A percentile compares a stretch with the other conserved stretches of the same genome.
Evolutionary conservation across 2,329 filamentous ascomycete genomes (phyloP).

Genomic region (Alternaria alternata): DNA sequence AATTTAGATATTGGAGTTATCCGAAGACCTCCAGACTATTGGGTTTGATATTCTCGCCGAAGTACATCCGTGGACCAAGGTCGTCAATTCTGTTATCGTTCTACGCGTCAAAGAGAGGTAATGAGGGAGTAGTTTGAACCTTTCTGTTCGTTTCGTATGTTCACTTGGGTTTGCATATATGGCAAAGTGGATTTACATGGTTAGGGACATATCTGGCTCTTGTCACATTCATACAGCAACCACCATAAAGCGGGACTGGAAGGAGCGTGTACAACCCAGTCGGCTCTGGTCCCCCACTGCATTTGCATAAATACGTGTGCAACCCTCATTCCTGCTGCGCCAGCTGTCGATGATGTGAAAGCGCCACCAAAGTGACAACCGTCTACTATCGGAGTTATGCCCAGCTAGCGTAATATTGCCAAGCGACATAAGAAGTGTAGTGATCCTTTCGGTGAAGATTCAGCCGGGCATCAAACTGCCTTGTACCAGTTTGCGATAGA

Average conservation of each 20-base stretch:
- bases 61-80: conserved; percentile 59
- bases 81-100: conserved; percentile 62
- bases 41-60: conserved; percentile 54
- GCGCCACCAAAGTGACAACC: background rate
- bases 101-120: conserved; percentile 31
- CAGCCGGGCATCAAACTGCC: background rate
- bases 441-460: background rate
- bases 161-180: background rate
- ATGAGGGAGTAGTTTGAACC: background rate
- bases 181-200: background rate
- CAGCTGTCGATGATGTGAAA: background rate
- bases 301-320: background rate
- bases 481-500: background rate
- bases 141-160: background rate
- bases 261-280: too few relatives aligned
- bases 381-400: background rate
- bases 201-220: background rate
- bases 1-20: conserved; percentile 52
- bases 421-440: background rate
- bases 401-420: background rate
- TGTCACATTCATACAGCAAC: too few relatives aligned
- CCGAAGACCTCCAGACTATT: conserved; percentile 36
- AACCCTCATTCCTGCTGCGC: background rate
- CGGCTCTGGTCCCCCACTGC: background rate
- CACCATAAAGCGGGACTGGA: background rate